These are phyloP conservation scores for Coprinopsis strossmayeri DNA, from an alignment of 768 basidiomycete species.

Conservation along the genomic window DNA sequence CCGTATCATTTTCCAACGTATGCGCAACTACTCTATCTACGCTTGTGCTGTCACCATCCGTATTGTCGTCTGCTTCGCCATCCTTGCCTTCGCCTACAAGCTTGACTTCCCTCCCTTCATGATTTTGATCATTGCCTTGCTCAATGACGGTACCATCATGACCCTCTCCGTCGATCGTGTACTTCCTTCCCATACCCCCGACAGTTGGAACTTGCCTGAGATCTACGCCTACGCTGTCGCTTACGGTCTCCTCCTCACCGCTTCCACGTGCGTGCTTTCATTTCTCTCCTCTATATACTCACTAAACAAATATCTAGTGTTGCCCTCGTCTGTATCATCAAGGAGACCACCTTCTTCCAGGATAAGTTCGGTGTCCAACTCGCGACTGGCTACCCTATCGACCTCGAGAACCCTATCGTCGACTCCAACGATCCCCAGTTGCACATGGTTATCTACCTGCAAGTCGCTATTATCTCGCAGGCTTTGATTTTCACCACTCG, in stretches of 20 bases:
- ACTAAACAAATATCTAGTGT: constrained; percentile 37
- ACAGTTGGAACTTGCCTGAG: constrained; percentile 94
- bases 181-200: constrained; percentile 88
- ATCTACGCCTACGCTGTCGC: constrained; percentile 94
- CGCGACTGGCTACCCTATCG: constrained; percentile 11
- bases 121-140: constrained; percentile 94
- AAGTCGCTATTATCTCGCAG: constrained; percentile 98
- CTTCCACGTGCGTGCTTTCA: constrained; percentile 71
- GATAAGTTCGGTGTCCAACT: constrained; percentile 73
- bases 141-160: constrained; percentile 99
- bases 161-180: constrained; percentile 96
- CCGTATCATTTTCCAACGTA: constrained; percentile 99
- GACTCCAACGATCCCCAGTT: constrained; percentile 60
- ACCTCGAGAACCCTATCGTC: constrained; percentile 17
- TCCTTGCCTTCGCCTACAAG: constrained; percentile 93
- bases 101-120: constrained; percentile 99
- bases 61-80: constrained; percentile 96
- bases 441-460: constrained; percentile 89
- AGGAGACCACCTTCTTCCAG: constrained; percentile 88
- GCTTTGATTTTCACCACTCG: constrained; percentile 95
- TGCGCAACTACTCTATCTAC: constrained; percentile 99
- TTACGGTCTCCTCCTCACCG: constrained; percentile 89
- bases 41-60: constrained; percentile 95
- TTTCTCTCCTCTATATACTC: constrained; percentile 8
- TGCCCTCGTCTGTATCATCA: constrained; percentile 73